Conservation (phyloP, 257 asterid genomes). For the Gentiana macrophylla region DNA sequence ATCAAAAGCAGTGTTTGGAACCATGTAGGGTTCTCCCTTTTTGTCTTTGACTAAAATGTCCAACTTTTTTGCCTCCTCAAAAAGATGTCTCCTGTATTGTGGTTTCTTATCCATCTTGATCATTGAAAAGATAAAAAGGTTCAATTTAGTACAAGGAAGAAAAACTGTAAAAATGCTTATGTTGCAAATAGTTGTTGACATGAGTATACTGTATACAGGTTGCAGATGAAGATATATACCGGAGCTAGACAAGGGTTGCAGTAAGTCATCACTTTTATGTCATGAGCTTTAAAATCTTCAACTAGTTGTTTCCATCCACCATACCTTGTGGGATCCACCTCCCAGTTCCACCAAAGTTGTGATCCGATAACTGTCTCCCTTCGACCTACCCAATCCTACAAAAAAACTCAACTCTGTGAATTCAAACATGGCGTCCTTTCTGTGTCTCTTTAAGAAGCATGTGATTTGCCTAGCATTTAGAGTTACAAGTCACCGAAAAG, state of each 20-base stretch:
- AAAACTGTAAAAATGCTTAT: not conserved
- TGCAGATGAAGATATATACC: conserved; percentile 21
- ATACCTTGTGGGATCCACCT: conserved; percentile 68
- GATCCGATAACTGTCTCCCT: conserved; percentile 92
- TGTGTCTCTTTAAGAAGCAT: not conserved
- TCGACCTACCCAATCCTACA: conserved; percentile 95
- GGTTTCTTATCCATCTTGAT: conserved; percentile 62
- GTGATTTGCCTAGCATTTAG: too few relatives aligned
- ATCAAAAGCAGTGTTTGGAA: conserved; percentile 90
- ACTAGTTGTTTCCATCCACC: conserved; percentile 66
- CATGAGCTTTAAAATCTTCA: conserved; percentile 37
- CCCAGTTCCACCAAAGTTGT: conserved; percentile 99
- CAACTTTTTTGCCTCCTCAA: conserved; percentile 69
- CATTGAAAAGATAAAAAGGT: not conserved
- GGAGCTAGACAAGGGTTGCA: conserved; percentile 99
- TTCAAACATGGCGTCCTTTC: not conserved
- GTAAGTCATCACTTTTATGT: conserved; percentile 85
- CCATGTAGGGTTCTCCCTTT: conserved; percentile 70
- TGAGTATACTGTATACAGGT: not conserved
- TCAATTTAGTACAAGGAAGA: too few relatives aligned
- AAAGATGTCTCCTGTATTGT: conserved; percentile 49
- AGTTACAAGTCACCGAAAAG: too few relatives aligned
- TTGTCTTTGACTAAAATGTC: conserved; percentile 75
- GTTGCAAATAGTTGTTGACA: not conserved
- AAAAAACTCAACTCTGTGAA: not conserved